Evolutionary conservation across 78 protist genomes (phyloP).

Genomic region (Speleostelium caveatum): DNA sequence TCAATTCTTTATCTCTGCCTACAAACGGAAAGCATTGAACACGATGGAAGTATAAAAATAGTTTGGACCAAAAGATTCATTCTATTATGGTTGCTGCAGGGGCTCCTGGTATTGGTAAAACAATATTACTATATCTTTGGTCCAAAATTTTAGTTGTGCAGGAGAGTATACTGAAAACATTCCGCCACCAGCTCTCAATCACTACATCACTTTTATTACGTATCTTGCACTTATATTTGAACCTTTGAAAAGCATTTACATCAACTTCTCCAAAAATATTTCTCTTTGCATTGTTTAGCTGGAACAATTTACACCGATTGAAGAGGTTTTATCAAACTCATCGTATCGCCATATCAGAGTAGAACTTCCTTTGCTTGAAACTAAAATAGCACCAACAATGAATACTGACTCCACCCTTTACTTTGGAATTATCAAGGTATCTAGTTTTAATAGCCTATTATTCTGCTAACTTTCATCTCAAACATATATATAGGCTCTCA

Average conservation of each 20-base stretch:
- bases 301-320: background rate
- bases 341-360: background rate
- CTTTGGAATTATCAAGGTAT: too few species aligned
- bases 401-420: too few species aligned
- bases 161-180: background rate
- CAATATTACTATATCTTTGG: background rate
- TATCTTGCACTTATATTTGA: background rate
- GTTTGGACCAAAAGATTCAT: background rate
- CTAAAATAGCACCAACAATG: too few species aligned
- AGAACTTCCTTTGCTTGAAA: background rate
- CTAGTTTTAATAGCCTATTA: too few species aligned
- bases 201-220: background rate
- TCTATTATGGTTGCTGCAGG: slow-evolving; percentile 5
- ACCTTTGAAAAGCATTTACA: background rate
- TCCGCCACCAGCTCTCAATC: too few species aligned
- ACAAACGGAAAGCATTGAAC: too few species aligned
- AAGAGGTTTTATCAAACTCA: background rate
- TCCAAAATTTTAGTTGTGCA: background rate
- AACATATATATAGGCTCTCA: too few species aligned
- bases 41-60: too few species aligned
- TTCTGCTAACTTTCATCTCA: too few species aligned
- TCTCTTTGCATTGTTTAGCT: background rate
- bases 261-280: background rate
- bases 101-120: slow-evolving; percentile 15
- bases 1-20: too few species aligned